Base-by-base conservation (phyloP, 176 grass and related monocot species). In the Aegilops longissima region DNA sequence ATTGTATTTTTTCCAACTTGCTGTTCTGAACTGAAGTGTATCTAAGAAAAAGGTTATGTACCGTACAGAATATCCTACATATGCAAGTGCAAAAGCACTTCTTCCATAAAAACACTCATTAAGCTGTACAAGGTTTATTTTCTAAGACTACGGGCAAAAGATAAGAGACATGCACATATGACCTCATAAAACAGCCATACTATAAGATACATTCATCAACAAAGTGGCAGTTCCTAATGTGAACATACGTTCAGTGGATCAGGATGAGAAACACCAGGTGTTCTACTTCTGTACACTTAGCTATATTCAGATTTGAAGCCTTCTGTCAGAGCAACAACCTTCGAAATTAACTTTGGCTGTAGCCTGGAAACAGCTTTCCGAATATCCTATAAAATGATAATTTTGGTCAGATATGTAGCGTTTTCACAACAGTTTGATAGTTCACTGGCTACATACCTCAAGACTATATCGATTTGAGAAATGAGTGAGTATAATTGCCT, bases 401-500 rank as follows among this genome's bases (percentile, higher is more conserved):
- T 91, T 90, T 84, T 66, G 2, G 72, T 92, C 66, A 90, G 71
- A 68, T 81, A 49, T 44, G 2, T 38, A 73, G 4, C 6, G 12
- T 25, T n/a, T 24, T 68, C 66, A 27, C 23, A 42, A 68, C 63
- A 20, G 61, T 65, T 72, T 83, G 17, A 83, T 51, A 79, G 54
- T 77, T 74, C 11, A 72, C 34, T 76, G 13, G 35, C 63, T 65
- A 87, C 56, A 81, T 87, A 96, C 97, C 92, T 99, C 92, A 62
- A 96, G 78, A 64, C 77, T 94, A 83, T 96, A 99, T 68, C 97
- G 86, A 59, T 95, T 92, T 33, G 97, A 99, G 49, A 99, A 99
- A 87, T 99, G 94, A 10, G 92, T 96, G 64, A 99, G 88, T 85
- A 99, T 40, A 34, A 99, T 93, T 17, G 89, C 78, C 73, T 94